Percentiles rank a stretch among this genome's conserved stretches.
Evolutionary conservation across 2,329 filamentous ascomycete species (phyloP).

Genomic region (Ascochyta pisi): DNA sequence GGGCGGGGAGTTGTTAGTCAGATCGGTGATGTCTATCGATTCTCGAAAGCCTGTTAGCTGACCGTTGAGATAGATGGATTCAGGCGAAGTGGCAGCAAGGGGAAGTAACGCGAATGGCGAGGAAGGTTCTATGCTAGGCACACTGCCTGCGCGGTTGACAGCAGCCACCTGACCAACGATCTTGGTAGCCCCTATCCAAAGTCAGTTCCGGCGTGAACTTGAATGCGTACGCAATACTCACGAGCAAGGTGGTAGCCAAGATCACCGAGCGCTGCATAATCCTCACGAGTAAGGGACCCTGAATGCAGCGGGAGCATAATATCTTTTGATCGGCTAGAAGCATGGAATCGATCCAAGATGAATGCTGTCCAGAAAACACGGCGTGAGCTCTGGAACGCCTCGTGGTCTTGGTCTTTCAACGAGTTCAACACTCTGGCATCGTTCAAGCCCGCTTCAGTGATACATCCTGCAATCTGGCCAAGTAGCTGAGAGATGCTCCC

Average conservation of each 20-base stretch:
- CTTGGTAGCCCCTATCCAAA: conserved; percentile 36
- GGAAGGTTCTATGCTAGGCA: conserved; percentile 40
- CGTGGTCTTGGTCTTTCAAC: conserved; percentile 41
- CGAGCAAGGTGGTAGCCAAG: conserved; percentile 46
- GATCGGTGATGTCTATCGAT: conserved; percentile 39
- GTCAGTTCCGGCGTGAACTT: conserved; percentile 12
- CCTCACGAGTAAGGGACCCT: conserved; percentile 42
- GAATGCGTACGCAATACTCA: conserved; percentile 25
- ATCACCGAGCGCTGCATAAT: conserved; percentile 41
- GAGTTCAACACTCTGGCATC: conserved; percentile 33
- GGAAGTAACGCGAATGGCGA: conserved; percentile 38
- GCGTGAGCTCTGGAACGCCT: conserved; percentile 39
- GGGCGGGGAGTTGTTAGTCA: conserved; percentile 39
- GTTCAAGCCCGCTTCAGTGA: conserved; percentile 42
- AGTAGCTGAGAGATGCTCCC: conserved; percentile 41
- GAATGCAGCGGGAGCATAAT: conserved; percentile 41
- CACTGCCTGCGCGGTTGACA: conserved; percentile 37
- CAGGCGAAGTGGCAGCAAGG: conserved; percentile 34
- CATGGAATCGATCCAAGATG: conserved; percentile 48
- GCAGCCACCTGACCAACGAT: conserved; percentile 42
- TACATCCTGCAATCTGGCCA: conserved; percentile 40
- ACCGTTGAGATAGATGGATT: conserved; percentile 38
- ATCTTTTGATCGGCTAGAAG: conserved; percentile 43
- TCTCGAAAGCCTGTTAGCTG: conserved; percentile 42
- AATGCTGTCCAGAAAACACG: conserved; percentile 48